Evolutionary conservation across 2,329 filamentous ascomycete genomes (phyloP).

Genomic region (Cordyceps fumosorosea): DNA sequence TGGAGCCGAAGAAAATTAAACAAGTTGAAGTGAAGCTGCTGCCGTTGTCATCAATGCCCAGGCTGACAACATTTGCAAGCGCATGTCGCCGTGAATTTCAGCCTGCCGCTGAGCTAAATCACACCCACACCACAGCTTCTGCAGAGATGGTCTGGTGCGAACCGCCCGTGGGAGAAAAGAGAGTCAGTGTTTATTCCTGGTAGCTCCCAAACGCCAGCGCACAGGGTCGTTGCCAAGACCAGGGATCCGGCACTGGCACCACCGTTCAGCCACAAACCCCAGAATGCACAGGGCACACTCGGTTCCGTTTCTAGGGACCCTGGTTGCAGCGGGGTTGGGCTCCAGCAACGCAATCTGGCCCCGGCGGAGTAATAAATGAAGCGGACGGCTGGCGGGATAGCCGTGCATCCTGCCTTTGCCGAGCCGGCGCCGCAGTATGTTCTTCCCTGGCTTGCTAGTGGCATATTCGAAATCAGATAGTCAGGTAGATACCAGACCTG

Average conservation of each 20-base stretch:
- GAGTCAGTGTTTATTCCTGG: neutral
- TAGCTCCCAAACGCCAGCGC: slow-evolving; percentile 4
- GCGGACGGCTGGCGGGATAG: slow-evolving; percentile 4
- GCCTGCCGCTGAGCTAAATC: neutral
- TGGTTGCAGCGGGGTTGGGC: neutral
- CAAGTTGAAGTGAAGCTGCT: neutral
- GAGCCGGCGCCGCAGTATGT: slow-evolving; percentile 10
- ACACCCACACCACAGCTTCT: neutral
- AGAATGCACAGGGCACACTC: slow-evolving; percentile 2
- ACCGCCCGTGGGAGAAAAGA: neutral
- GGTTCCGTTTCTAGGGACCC: neutral
- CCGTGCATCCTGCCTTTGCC: slow-evolving; percentile 7
- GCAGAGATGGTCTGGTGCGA: neutral
- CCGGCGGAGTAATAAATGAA: neutral
- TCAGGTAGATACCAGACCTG: neutral
- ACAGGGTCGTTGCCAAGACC: slow-evolving; percentile 11
- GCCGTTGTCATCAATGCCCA: neutral
- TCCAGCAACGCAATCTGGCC: slow-evolving; percentile 12
- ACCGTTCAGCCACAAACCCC: slow-evolving; percentile 9
- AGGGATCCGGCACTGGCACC: slow-evolving; percentile 8
- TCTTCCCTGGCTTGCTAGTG: neutral
- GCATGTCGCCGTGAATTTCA: neutral
- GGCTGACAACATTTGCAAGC: neutral
- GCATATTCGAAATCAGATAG: neutral
- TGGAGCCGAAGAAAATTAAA: neutral